Evolutionary conservation across 2,329 filamentous ascomycete genomes (phyloP).

Genomic region (Talaromyces rugulosus): DNA sequence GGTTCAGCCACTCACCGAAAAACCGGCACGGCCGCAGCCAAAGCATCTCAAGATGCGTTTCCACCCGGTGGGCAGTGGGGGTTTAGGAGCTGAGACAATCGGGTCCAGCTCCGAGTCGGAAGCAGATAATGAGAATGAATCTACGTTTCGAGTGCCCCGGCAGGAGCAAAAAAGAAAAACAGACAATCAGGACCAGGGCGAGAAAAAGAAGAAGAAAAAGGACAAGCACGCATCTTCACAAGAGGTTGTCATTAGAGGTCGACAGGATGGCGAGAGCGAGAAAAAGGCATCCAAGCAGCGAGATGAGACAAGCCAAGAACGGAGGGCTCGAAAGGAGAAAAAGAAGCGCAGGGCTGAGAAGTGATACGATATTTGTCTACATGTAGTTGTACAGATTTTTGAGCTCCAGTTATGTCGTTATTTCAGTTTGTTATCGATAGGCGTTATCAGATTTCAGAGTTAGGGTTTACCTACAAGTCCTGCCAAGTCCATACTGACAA

Average conservation of each 20-base stretch:
- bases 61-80: constrained; percentile 36
- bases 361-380: not conserved
- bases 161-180: constrained; percentile 37
- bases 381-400: not conserved
- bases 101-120: constrained; percentile 37
- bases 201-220: constrained; percentile 36
- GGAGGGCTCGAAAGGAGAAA: constrained; percentile 30
- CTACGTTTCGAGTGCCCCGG: constrained; percentile 22
- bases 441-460: too few species aligned
- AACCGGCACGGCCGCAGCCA: constrained; percentile 32
- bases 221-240: constrained; percentile 20
- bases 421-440: too few species aligned
- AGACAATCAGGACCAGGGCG: constrained; percentile 21
- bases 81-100: constrained; percentile 28
- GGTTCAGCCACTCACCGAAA: constrained; percentile 28
- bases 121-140: constrained; percentile 29
- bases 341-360: constrained; percentile 21
- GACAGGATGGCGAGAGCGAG: constrained; percentile 21
- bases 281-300: constrained; percentile 33
- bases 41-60: constrained; percentile 44
- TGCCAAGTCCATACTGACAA: too few species aligned
- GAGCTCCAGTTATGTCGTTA: not conserved
- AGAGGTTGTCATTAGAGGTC: constrained; percentile 14
- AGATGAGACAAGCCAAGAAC: constrained; percentile 31
- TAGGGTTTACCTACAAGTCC: too few species aligned